A percentile compares a stretch with the other conserved stretches of the same genome.
phyloP scores from a whole-genome alignment of 768 basidiomycete genomes.

The Boletus pseudo-olivaceus region DNA sequence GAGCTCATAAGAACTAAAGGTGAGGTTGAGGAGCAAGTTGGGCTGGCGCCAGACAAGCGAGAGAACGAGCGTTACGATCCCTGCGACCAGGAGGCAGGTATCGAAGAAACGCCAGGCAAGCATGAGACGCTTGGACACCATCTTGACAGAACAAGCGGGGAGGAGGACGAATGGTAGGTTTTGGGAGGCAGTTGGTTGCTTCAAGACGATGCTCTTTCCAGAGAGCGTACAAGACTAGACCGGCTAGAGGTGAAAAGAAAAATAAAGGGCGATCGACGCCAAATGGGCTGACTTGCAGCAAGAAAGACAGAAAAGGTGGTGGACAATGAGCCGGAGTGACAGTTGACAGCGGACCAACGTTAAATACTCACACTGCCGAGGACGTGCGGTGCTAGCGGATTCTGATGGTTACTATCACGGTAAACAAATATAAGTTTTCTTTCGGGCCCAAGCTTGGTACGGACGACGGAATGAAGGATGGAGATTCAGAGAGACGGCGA shows the following conservation, averaged over 20 bases:
- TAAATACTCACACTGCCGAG: conserved; percentile 5
- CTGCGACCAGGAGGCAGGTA: conserved; percentile 66
- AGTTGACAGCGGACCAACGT: neutral
- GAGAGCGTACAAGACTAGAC: conserved; percentile 48
- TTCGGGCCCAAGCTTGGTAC: neutral
- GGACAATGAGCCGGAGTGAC: neutral
- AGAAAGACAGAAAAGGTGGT: neutral
- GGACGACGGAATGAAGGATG: neutral
- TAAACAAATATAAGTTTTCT: neutral
- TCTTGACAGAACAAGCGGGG: conserved; percentile 27
- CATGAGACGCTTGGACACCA: conserved; percentile 73
- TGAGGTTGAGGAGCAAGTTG: conserved; percentile 71
- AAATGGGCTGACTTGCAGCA: conserved; percentile 44
- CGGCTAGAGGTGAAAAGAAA: conserved; percentile 37
- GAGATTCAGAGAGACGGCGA: neutral
- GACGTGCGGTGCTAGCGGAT: neutral
- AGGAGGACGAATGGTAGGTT: conserved; percentile 3
- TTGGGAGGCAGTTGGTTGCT: conserved; percentile 10
- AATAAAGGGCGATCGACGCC: conserved; percentile 69
- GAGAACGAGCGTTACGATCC: conserved; percentile 58
- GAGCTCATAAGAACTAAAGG: conserved; percentile 55
- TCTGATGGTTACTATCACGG: conserved; percentile 8
- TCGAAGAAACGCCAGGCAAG: conserved; percentile 72
- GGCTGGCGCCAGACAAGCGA: conserved; percentile 70
- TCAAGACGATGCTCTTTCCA: conserved; percentile 43